A percentile compares a stretch with the other conserved stretches of the same genome.
phyloP scores from a whole-genome alignment of 257 asterid genomes.

The Scutellaria galericulata region DNA sequence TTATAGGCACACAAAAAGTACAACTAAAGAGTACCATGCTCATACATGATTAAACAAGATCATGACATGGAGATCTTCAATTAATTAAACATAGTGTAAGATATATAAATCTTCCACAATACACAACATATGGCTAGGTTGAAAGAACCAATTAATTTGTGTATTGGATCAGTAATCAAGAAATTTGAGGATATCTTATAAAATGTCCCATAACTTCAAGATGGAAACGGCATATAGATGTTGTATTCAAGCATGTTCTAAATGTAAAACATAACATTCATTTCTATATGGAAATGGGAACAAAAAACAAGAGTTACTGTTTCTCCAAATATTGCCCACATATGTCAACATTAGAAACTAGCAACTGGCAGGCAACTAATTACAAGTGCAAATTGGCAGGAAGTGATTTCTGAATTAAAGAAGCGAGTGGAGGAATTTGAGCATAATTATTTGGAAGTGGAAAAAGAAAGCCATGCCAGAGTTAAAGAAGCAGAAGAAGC shows the following conservation, averaged over 20 bases:
- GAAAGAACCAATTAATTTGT: neutral
- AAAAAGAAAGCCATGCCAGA: conserved; percentile 65
- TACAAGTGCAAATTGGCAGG: conserved; percentile 53
- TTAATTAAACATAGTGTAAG: neutral
- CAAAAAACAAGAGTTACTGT: neutral
- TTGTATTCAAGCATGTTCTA: neutral
- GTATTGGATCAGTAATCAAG: neutral
- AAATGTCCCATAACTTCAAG: neutral
- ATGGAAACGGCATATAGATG: neutral
- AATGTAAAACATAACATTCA: neutral
- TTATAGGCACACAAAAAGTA: neutral
- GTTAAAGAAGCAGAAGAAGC: conserved; percentile 77
- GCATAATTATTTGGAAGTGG: conserved; percentile 56
- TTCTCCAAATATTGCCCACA: neutral
- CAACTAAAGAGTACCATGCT: neutral
- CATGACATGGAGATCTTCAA: no score
- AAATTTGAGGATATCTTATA: neutral
- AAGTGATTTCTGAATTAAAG: conserved; percentile 62
- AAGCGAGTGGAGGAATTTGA: conserved; percentile 68
- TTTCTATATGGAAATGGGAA: neutral
- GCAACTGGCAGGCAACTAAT: conserved; percentile 23
- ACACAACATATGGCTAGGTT: neutral
- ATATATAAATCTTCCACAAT: neutral
- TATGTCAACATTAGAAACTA: conserved; percentile 16
- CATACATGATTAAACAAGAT: neutral